A percentile compares a stretch with the other conserved stretches of the same genome.
Evolutionary conservation across 768 basidiomycete genomes (phyloP).

Genomic region (Trametes cingulata): DNA sequence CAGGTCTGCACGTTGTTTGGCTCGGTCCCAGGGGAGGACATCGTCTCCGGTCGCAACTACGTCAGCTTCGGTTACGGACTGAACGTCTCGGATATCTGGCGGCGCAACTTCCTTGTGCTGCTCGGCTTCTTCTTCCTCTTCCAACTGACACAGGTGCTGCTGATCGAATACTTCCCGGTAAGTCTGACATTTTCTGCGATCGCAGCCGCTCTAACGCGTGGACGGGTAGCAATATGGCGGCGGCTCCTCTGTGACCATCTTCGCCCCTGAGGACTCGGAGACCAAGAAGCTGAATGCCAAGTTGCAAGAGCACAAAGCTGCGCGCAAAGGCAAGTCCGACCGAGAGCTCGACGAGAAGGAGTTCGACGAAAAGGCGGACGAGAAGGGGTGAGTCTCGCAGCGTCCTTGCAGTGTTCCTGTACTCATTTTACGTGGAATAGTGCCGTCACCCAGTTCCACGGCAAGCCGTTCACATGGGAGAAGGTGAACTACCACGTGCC

Average conservation of each 20-base stretch:
- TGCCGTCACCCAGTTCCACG: conserved; percentile 19
- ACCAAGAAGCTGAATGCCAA: conserved; percentile 53
- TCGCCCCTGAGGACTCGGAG: conserved; percentile 58
- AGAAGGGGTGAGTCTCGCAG: conserved; percentile 17
- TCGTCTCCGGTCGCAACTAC: conserved; percentile 63
- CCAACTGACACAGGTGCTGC: conserved; percentile 65
- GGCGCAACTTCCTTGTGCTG: conserved; percentile 68
- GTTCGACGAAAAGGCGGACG: conserved; percentile 15
- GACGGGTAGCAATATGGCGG: conserved; percentile 49
- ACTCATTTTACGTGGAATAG: background rate
- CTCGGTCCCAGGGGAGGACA: conserved; percentile 52
- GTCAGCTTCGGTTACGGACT: conserved; percentile 56
- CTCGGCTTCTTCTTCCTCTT: conserved; percentile 72
- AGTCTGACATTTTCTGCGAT: conserved; percentile 17
- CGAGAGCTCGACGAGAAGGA: conserved; percentile 17
- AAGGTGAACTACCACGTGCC: conserved; percentile 76
- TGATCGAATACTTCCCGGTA: conserved; percentile 67
- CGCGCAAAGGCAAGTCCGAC: conserved; percentile 17
- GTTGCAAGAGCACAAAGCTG: conserved; percentile 53
- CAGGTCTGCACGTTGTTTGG: conserved; percentile 81
- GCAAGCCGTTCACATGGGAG: conserved; percentile 82
- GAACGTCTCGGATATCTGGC: conserved; percentile 56
- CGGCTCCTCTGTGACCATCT: conserved; percentile 52
- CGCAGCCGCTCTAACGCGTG: background rate
- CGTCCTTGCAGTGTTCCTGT: background rate